These are phyloP conservation scores for Salvia sclarea DNA, from an alignment of 305 asterid species.

Conservation along the genomic window DNA sequence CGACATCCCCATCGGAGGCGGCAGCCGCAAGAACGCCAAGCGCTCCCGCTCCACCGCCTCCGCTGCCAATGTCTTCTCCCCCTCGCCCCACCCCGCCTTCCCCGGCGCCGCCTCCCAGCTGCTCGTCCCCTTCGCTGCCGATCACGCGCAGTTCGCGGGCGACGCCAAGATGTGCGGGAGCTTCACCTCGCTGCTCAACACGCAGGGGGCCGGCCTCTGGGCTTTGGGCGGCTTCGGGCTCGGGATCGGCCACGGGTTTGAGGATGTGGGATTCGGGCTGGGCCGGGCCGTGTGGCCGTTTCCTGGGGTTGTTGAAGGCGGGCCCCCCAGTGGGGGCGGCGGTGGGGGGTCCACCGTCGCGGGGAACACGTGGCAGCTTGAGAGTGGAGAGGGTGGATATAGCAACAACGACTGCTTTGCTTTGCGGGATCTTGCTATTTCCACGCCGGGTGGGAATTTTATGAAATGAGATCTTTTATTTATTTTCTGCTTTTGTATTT, in stretches of 20 bases:
- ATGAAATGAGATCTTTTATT: conserved; percentile 34
- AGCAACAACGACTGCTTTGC: conserved; percentile 59
- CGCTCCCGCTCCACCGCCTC: conserved; percentile 54
- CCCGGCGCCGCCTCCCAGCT: conserved; percentile 38
- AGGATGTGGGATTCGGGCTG: conserved; percentile 62
- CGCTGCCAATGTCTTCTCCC: conserved; percentile 10
- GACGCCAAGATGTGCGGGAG: conserved; percentile 55
- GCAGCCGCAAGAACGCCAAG: conserved; percentile 78
- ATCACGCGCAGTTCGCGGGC: conserved; percentile 32
- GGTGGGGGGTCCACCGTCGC: conserved; percentile 39
- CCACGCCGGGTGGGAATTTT: conserved; percentile 55
- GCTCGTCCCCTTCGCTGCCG: conserved; percentile 43
- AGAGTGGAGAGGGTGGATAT: conserved; percentile 51
- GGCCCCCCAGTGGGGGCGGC: conserved; percentile 28
- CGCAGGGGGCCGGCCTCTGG: conserved; percentile 49
- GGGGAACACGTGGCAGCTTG: conserved; percentile 72
- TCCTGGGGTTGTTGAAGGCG: conserved; percentile 45
- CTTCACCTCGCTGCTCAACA: conserved; percentile 66
- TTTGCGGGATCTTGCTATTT: conserved; percentile 74
- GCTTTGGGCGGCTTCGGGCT: conserved; percentile 45
- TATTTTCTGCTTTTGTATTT: conserved; percentile 13
- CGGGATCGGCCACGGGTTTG: conserved; percentile 71
- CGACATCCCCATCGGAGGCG: conserved; percentile 86
- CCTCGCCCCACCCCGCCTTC: conserved; percentile 42
- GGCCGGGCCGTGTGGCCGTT: conserved; percentile 76